phyloP scores from a whole-genome alignment of 257 asterid species.

The Gardenia jasminoides region DNA sequence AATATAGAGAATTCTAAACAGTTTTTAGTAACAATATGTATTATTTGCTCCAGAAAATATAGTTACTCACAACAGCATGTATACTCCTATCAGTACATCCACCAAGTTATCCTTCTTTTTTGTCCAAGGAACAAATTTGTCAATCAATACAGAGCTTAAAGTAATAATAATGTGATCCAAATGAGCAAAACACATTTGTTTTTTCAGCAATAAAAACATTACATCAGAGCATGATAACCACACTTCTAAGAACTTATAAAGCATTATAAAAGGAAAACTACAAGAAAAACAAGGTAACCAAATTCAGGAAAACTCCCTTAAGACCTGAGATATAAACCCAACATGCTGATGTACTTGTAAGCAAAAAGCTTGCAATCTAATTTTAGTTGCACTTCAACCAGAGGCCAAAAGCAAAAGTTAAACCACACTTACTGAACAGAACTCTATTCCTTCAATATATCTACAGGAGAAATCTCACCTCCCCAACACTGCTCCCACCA shows the following conservation, averaged over 20 bases:
- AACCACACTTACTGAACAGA: background rate
- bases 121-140: background rate
- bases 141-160: background rate
- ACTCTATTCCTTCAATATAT: background rate
- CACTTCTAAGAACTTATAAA: too few relatives aligned
- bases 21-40: too few relatives aligned
- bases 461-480: constrained; percentile 45
- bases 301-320: background rate
- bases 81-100: background rate
- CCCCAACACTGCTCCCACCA: constrained; percentile 44
- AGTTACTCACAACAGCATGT: background rate
- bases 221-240: background rate
- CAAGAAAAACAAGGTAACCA: background rate
- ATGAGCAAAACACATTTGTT: background rate
- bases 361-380: background rate
- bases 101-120: background rate
- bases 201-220: background rate
- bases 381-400: constrained; percentile 1
- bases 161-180: background rate
- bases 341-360: background rate
- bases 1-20: too few relatives aligned
- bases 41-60: too few relatives aligned
- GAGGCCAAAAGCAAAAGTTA: background rate
- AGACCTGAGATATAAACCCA: background rate
- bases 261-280: background rate